Evolutionary conservation across 495 filamentous ascomycete genomes (phyloP).

Genomic region (Hypoxylon perforatum): DNA sequence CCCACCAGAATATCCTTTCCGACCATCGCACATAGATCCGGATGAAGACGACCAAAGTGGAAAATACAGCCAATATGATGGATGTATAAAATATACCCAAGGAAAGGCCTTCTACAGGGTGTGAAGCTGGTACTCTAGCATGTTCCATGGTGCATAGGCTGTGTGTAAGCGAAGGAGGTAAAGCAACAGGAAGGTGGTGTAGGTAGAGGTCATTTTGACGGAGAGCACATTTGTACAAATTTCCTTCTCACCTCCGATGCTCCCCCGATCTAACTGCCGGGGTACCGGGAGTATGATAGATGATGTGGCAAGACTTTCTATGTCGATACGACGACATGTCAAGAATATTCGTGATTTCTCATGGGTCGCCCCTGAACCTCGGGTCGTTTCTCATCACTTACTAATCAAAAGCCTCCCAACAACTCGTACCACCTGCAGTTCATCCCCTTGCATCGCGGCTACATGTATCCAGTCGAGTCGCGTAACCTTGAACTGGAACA

Average conservation of each 20-base stretch:
- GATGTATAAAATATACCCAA: conserved; percentile 20
- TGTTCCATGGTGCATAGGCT: conserved; percentile 1
- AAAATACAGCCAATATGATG: conserved; percentile 5
- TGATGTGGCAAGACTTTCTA: not conserved
- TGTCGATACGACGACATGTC: not conserved
- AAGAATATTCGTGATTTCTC: not conserved
- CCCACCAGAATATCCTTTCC: conserved; percentile 33
- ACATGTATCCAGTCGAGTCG: not conserved
- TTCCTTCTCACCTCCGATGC: too few relatives aligned
- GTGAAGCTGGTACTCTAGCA: not conserved
- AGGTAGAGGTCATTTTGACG: too few relatives aligned
- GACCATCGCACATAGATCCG: conserved; percentile 22
- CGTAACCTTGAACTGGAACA: not conserved
- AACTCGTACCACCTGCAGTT: not conserved
- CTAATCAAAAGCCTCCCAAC: not conserved
- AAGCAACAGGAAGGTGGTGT: too few relatives aligned
- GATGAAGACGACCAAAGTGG: conserved; percentile 14
- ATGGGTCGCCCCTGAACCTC: not conserved
- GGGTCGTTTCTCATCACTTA: not conserved
- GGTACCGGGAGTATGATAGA: too few relatives aligned
- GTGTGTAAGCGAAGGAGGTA: too few relatives aligned
- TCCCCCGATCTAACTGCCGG: too few relatives aligned
- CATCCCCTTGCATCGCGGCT: conserved; percentile 13
- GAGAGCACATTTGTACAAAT: too few relatives aligned
- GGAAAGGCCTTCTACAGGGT: not conserved